Percentiles rank a stretch among this genome's conserved stretches.
These are phyloP conservation scores for Apiospora phragmitis DNA, from an alignment of 2,329 filamentous ascomycete genomes.

Conservation along the genomic window DNA sequence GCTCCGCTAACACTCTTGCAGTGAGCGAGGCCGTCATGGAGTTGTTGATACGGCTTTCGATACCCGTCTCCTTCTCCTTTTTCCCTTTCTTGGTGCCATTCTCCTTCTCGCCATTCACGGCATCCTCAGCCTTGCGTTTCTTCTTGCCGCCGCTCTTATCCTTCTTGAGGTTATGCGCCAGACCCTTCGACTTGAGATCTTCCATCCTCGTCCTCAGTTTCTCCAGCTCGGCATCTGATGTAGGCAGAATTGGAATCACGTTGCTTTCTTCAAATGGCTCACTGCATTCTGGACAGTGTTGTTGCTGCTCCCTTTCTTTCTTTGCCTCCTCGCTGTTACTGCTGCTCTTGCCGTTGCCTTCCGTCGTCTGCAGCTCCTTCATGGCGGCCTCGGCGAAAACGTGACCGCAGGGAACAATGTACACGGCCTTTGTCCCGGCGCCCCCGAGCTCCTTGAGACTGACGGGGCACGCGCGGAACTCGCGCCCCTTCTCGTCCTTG, in stretches of 20 bases:
- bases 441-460: slow-evolving; percentile 80
- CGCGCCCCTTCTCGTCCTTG: slow-evolving; percentile 41
- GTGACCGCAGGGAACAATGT: slow-evolving; percentile 92
- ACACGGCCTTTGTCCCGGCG: slow-evolving; percentile 76
- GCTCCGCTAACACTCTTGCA: slow-evolving; percentile 82
- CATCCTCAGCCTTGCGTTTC: slow-evolving; percentile 49
- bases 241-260: slow-evolving; percentile 79
- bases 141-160: slow-evolving; percentile 66
- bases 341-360: slow-evolving; percentile 12
- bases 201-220: slow-evolving; percentile 58
- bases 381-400: slow-evolving; percentile 87
- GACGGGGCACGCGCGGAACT: slow-evolving; percentile 80
- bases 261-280: slow-evolving; percentile 72
- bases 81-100: slow-evolving; percentile 51
- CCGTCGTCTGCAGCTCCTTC: slow-evolving; percentile 61
- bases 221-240: slow-evolving; percentile 68
- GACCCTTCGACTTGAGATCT: slow-evolving; percentile 41
- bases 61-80: slow-evolving; percentile 34
- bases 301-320: slow-evolving; percentile 34
- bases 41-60: slow-evolving; percentile 75
- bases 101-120: slow-evolving; percentile 12
- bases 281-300: slow-evolving; percentile 70
- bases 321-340: neutral
- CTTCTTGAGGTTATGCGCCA: slow-evolving; percentile 90
- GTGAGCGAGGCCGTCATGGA: slow-evolving; percentile 82